Conservation (phyloP, 31 red algal species). For the Odonthalia washingtoniensis region DNA sequence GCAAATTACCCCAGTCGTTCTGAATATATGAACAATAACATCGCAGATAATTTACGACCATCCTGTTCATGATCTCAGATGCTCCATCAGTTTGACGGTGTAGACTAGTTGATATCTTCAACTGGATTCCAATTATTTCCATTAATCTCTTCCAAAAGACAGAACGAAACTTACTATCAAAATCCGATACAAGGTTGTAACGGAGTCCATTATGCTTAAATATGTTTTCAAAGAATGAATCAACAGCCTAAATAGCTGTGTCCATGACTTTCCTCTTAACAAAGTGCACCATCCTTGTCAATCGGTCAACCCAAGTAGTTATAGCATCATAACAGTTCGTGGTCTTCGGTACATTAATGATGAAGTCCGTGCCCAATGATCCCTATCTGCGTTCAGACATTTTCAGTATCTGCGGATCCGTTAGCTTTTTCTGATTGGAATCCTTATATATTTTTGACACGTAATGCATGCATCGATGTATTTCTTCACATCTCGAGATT, state of each 20-base stretch:
- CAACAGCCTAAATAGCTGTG: background rate
- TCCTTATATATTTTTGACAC: slow-evolving; percentile 53
- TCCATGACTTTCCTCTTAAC: slow-evolving; percentile 7
- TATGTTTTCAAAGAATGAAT: slow-evolving; percentile 14
- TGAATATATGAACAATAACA: slow-evolving; percentile 44
- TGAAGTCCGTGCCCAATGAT: slow-evolving; percentile 29
- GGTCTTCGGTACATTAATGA: slow-evolving; percentile 31
- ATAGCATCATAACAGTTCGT: slow-evolving; percentile 31
- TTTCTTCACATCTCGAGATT: slow-evolving; percentile 27
- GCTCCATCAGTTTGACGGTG: slow-evolving; percentile 53
- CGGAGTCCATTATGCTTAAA: slow-evolving; percentile 33
- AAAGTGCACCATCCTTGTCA: slow-evolving; percentile 47
- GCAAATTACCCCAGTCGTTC: slow-evolving; percentile 36
- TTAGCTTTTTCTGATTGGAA: slow-evolving; percentile 31
- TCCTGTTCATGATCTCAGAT: slow-evolving; percentile 50
- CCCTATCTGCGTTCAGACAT: slow-evolving; percentile 11
- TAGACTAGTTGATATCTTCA: background rate
- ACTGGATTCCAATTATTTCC: slow-evolving; percentile 8
- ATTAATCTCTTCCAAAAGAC: slow-evolving; percentile 38
- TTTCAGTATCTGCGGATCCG: slow-evolving; percentile 5
- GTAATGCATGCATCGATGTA: slow-evolving; percentile 33
- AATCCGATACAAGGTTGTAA: slow-evolving; percentile 23
- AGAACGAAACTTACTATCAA: slow-evolving; percentile 32
- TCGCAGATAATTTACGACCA: slow-evolving; percentile 46
- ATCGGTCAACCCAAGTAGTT: slow-evolving; percentile 45